Evolutionary conservation across 768 basidiomycete species (phyloP).

Genomic region (Boletus sensibilis): DNA sequence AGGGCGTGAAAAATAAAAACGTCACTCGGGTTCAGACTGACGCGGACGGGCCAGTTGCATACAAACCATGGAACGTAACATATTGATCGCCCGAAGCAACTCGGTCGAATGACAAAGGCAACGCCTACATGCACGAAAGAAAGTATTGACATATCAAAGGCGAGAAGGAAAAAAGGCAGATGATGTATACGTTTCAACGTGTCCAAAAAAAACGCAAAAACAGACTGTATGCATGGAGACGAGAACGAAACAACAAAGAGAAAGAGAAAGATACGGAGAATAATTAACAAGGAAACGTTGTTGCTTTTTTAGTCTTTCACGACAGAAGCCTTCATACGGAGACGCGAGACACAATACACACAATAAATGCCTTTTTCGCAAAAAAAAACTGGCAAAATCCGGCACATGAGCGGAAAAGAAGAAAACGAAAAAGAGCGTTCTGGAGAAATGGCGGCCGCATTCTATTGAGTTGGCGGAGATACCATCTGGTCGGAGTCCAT

Average conservation of each 20-base stretch:
- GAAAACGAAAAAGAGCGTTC: not conserved
- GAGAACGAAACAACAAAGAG: too few species aligned
- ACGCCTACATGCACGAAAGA: not conserved
- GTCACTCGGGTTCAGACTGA: not conserved
- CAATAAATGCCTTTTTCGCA: slow-evolving; percentile 7
- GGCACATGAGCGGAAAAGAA: not conserved
- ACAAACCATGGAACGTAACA: not conserved
- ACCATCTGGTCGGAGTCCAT: not conserved
- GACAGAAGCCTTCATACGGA: not conserved
- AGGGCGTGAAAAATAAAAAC: not conserved
- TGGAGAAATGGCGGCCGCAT: not conserved
- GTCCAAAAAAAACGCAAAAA: not conserved
- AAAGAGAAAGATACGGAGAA: not conserved
- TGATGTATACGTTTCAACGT: not conserved
- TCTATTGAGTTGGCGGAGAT: slow-evolving; percentile 10
- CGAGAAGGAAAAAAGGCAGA: not conserved
- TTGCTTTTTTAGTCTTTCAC: not conserved
- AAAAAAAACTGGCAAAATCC: slow-evolving; percentile 1
- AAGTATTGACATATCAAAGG: not conserved
- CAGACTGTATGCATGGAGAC: too few species aligned
- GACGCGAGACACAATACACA: not conserved
- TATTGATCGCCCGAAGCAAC: not conserved
- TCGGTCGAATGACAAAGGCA: not conserved
- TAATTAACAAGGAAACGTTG: not conserved
- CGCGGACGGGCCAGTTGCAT: not conserved